A percentile compares a stretch with the other conserved stretches of the same genome.
These are phyloP conservation scores for Polychaeton citri DNA, from an alignment of 2,329 filamentous ascomycete genomes.

Conservation along the genomic window DNA sequence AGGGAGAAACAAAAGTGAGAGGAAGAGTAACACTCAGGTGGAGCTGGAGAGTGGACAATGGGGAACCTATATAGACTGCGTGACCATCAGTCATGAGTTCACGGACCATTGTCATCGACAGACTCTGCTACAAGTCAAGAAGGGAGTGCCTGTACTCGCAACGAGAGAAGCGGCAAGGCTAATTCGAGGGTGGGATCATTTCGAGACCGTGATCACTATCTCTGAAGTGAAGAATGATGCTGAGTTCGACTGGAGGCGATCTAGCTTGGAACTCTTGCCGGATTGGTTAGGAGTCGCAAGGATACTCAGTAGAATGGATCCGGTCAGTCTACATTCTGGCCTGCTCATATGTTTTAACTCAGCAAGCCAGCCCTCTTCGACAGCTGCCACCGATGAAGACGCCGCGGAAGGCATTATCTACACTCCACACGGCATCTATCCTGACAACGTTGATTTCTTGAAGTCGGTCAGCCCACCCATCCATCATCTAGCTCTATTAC, in stretches of 20 bases:
- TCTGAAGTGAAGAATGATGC: conserved; percentile 29
- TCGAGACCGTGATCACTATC: conserved; percentile 40
- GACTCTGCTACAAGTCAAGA: conserved; percentile 44
- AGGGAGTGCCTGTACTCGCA: conserved; percentile 45
- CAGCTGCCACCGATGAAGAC: conserved; percentile 9
- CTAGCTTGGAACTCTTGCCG: conserved; percentile 36
- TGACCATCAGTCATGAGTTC: conserved; percentile 52
- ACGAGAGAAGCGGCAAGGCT: conserved; percentile 43
- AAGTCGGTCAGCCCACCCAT: conserved; percentile 33
- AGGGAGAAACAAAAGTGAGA: conserved; percentile 4
- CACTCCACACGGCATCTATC: conserved; percentile 48
- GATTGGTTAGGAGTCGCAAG: conserved; percentile 49
- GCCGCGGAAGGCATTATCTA: conserved; percentile 46
- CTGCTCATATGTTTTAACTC: conserved; percentile 43
- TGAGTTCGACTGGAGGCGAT: conserved; percentile 31
- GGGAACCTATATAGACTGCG: conserved; percentile 40
- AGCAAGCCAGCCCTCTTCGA: conserved; percentile 3
- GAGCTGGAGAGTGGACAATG: conserved; percentile 3
- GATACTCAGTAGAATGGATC: conserved; percentile 40
- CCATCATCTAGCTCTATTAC: conserved; percentile 44
- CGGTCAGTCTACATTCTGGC: conserved; percentile 49
- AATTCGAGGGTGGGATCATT: conserved; percentile 47
- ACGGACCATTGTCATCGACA: conserved; percentile 54
- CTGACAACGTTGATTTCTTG: conserved; percentile 31
- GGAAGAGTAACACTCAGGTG: conserved; percentile 7